Base-by-base conservation (phyloP, 495 filamentous ascomycete species). In the Apodospora peruviana region DNA sequence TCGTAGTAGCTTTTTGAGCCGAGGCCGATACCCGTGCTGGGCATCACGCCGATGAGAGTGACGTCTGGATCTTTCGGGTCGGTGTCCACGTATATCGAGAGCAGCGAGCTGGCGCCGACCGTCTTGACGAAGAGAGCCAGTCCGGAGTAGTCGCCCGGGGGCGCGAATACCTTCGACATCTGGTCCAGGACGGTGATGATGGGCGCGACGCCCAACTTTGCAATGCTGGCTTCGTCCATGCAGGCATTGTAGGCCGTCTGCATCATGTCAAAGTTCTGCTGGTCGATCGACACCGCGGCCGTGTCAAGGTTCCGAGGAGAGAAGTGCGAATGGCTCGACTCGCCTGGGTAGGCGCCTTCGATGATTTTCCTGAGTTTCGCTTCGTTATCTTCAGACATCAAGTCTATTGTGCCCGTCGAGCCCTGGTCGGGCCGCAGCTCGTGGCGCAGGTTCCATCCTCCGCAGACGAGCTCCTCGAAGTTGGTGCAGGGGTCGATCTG, bases 391-490 rank as follows among this genome's bases (percentile, higher is more conserved):
- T 85, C 78, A 19, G 58, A 63, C 75, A 85, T 83, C 17, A 77
- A 75, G 7, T 77, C 74, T 45, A 81, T 82, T 18, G 77, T 72
- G 35, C 75, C 73, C 7, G 76, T 74, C 47, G 80, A 76, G 12
- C 79, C 76, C 52, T 82, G 81, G 58, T 87, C 83, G 17, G 82
- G 65, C 4, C 83, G 78, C 49, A 88, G 78, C 55, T 86, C 83
- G 66, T 86, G 78, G 23, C 73, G 75, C 22, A 78, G 70, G 35
- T 70, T 65, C 77, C 82, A 87, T 16, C 84, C 84, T 44, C 78
- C 82, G 57, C 85, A 90, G 29, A 85, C 81, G 54, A 79, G 43
- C 56, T 81, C 70, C 45, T 88, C 83, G 48, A 88, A 88, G 42
- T 86, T 57, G 36, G 70, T 79, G 53, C 86, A 90, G 3, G 86